These are phyloP conservation scores for Carex scoparia DNA, from an alignment of 176 grass and related monocot species.

Conservation along the genomic window DNA sequence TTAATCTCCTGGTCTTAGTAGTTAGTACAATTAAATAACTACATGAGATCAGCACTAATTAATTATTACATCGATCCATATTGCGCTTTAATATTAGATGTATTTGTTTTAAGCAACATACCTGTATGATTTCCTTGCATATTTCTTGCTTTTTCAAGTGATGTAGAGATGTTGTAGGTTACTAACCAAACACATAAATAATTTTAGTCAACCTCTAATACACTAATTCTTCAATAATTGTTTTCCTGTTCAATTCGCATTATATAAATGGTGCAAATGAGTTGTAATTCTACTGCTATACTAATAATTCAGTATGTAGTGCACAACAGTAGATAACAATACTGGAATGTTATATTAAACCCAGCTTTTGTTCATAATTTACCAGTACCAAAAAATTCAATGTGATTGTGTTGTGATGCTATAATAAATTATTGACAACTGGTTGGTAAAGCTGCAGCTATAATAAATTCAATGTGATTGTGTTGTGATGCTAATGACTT, in stretches of 20 bases:
- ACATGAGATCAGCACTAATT: neutral
- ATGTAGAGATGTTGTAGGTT: constrained; percentile 6
- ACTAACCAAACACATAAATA: neutral
- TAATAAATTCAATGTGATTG: neutral
- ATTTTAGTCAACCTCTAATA: neutral
- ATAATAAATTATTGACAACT: constrained; percentile 3
- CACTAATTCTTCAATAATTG: too few relatives aligned
- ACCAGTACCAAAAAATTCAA: neutral
- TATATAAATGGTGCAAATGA: too few relatives aligned
- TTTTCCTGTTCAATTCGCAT: too few relatives aligned
- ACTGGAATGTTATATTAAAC: neutral
- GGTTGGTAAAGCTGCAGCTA: neutral
- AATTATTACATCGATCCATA: neutral
- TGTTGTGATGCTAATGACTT: constrained; percentile 7
- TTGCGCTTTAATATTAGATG: neutral
- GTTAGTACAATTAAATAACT: neutral
- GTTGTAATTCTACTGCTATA: too few relatives aligned
- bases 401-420: too few relatives aligned
- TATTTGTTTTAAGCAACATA: constrained; percentile 7
- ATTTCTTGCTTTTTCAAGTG: constrained; percentile 6
- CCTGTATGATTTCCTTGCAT: neutral
- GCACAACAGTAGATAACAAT: neutral
- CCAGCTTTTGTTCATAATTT: neutral
- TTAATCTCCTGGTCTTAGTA: neutral
- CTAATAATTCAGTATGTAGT: neutral